Conservation (phyloP, 2,329 filamentous ascomycete genomes). For the Immersiporthe knoxdaviesiana region DNA sequence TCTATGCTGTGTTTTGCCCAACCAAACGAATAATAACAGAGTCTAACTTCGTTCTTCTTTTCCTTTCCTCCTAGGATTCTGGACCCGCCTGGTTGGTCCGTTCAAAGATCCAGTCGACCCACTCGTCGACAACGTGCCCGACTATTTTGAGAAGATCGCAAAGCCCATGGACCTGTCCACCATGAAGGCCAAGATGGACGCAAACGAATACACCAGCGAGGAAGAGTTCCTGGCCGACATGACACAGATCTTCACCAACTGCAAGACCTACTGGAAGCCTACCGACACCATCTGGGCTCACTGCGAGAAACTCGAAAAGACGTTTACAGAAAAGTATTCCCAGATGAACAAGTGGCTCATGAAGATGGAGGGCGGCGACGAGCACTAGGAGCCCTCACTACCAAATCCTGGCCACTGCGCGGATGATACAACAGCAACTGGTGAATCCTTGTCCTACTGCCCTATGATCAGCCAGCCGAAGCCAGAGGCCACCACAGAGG, state of each 20-base stretch:
- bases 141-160: constrained; percentile 64
- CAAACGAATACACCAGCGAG: constrained; percentile 52
- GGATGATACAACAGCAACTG: not conserved
- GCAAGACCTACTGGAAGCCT: constrained; percentile 65
- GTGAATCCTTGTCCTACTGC: not conserved
- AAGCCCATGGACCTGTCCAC: constrained; percentile 65
- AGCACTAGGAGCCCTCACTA: constrained; percentile 30
- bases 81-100: constrained; percentile 66
- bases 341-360: constrained; percentile 64
- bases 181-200: constrained; percentile 64
- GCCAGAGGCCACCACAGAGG: no score
- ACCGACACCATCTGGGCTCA: constrained; percentile 55
- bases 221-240: constrained; percentile 61
- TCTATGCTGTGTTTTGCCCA: not conserved
- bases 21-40: no score
- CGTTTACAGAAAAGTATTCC: constrained; percentile 49
- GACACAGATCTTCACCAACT: constrained; percentile 65
- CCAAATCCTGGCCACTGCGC: not conserved
- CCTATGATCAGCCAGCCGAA: not conserved
- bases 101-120: constrained; percentile 65
- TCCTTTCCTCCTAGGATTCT: constrained; percentile 54
- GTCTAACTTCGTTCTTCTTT: not conserved
- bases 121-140: constrained; percentile 58
- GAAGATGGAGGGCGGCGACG: constrained; percentile 54
- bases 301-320: constrained; percentile 62